Evolutionary conservation across 2,329 filamentous ascomycete species (phyloP).

Genomic region (Zasmidium angulare): DNA sequence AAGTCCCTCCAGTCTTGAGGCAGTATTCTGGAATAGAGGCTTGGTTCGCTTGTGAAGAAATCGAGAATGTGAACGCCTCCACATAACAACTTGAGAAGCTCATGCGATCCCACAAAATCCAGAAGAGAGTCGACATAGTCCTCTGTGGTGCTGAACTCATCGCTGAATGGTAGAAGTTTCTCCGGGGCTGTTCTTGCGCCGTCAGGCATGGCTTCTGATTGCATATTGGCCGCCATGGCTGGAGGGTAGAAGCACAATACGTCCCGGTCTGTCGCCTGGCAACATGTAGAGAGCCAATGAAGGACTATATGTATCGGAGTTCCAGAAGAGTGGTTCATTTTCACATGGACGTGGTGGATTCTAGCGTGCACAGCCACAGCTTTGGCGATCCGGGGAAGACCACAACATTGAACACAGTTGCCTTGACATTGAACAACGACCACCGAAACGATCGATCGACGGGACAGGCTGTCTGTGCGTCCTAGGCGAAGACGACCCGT

Average conservation of each 20-base stretch:
- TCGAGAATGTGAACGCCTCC: slow-evolving; percentile 97
- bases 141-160: slow-evolving; percentile 66
- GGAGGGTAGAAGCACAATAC: too few species aligned
- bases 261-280: background rate
- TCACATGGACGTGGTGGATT: background rate
- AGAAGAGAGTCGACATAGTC: slow-evolving; percentile 78
- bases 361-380: background rate
- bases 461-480: too few species aligned
- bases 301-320: too few species aligned
- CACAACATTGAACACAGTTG: background rate
- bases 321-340: background rate
- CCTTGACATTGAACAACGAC: too few species aligned
- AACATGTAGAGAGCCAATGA: background rate
- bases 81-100: slow-evolving; percentile 82
- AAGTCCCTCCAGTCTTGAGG: slow-evolving; percentile 80
- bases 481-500: too few species aligned
- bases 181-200: slow-evolving; percentile 44
- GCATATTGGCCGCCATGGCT: background rate
- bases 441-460: background rate
- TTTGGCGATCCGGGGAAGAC: background rate
- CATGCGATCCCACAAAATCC: slow-evolving; percentile 70
- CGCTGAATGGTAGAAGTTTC: slow-evolving; percentile 64
- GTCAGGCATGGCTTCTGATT: background rate
- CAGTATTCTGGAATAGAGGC: slow-evolving; percentile 75
- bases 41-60: slow-evolving; percentile 84